Conservation (phyloP, 805 yeast species). For the Candida taoyuanica region DNA sequence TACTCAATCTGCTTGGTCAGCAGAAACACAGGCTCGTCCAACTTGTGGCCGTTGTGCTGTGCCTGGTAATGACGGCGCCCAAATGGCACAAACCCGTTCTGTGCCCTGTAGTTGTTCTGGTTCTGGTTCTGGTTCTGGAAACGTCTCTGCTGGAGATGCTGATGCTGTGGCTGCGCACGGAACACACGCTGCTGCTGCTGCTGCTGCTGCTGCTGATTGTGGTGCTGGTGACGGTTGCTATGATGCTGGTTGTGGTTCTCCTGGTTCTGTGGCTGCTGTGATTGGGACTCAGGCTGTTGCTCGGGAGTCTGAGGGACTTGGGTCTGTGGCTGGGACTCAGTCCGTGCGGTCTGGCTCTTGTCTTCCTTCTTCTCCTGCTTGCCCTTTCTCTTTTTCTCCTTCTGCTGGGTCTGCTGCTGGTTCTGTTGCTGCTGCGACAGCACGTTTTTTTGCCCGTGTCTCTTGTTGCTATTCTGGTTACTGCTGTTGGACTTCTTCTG, state of each 20-base stretch:
- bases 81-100: constrained; percentile 6
- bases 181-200: not conserved
- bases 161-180: constrained; percentile 5
- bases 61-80: constrained; percentile 10
- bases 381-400: constrained; percentile 25
- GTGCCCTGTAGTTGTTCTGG: constrained; percentile 8
- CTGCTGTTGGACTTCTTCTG: constrained; percentile 19
- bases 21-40: constrained; percentile 21
- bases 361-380: constrained; percentile 2
- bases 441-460: constrained; percentile 15
- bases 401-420: constrained; percentile 11
- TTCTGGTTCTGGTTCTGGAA: constrained; percentile 7
- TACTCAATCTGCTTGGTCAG: constrained; percentile 68
- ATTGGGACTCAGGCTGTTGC: not conserved
- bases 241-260: constrained; percentile 4
- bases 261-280: constrained; percentile 2
- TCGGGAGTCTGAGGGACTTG: too few relatives aligned
- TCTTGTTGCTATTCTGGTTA: constrained; percentile 20
- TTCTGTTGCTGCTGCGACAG: constrained; percentile 12
- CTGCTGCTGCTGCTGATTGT: constrained; percentile 8
- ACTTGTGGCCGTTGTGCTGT: constrained; percentile 6
- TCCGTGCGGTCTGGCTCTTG: constrained; percentile 1
- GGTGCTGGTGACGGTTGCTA: constrained; percentile 1
- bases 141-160: constrained; percentile 4
- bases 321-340: too few relatives aligned